Percentiles rank a stretch among this genome's conserved stretches.
Conservation (phyloP, 345 rosid species). For the Murraya koenigii region DNA sequence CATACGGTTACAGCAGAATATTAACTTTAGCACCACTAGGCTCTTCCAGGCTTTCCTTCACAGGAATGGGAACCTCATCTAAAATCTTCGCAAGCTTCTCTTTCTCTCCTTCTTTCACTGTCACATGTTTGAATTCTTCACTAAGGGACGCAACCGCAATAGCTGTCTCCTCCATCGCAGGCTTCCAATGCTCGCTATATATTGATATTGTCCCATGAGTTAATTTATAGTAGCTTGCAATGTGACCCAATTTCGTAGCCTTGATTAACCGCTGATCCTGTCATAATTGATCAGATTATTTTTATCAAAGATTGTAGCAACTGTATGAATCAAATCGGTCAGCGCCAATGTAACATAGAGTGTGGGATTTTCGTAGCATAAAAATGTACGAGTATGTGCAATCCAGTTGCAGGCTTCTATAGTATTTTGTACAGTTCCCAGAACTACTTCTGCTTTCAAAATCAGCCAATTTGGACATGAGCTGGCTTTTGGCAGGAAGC, state of each 20-base stretch:
- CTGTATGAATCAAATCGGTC: conserved; percentile 92
- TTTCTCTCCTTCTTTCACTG: conserved; percentile 96
- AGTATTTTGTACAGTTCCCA: conserved; percentile 91
- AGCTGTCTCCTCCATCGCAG: conserved; percentile 93
- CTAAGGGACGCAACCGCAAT: conserved; percentile 75
- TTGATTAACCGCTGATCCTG: conserved; percentile 57
- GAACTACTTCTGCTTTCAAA: conserved; percentile 96
- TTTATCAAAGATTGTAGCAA: conserved; percentile 83
- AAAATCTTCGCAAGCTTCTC: conserved; percentile 92
- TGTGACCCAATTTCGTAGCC: conserved; percentile 13
- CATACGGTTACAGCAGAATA: conserved; percentile 88
- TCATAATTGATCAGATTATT: conserved; percentile 86
- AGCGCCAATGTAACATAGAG: conserved; percentile 72
- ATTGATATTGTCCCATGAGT: conserved; percentile 90
- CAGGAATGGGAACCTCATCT: conserved; percentile 91
- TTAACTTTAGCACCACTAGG: conserved; percentile 84
- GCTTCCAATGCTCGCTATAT: conserved; percentile 90
- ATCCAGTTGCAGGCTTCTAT: conserved; percentile 98
- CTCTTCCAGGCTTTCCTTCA: conserved; percentile 91
- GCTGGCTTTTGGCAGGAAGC: conserved; percentile 95
- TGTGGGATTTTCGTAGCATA: conserved; percentile 80
- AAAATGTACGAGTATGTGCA: conserved; percentile 78
- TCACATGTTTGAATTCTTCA: conserved; percentile 91
- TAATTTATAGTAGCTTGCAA: conserved; percentile 89
- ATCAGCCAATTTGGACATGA: conserved; percentile 88